Evolutionary conservation across 805 yeast species (phyloP), one percentile per base, ranked within the genome.

Genomic region (Yamadazyma sp.): DNA sequence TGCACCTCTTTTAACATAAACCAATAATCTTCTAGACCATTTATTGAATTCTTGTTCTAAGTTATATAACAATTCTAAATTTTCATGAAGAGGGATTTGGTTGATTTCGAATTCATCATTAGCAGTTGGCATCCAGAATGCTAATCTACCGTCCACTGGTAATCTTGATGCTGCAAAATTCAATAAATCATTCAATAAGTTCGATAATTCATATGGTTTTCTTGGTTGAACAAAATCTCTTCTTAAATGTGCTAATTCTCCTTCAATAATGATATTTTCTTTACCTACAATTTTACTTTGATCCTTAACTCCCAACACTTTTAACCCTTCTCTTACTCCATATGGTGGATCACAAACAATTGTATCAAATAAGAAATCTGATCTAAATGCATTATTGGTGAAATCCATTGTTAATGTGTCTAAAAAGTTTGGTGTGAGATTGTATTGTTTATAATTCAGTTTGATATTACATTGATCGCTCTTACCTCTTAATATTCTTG

Each of bases 121-220:
- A 1, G 96, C 95, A 1, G 95, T 83, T 0, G 98, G 98, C 93
- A 89, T 86, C 98, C 98, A 93, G 58, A 88, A 89, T 18, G 93
- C 86, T 23, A 93, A 67, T 44, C 98, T 67, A 1, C 97, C 96
- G 6, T 76, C 76, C 2, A 78, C 60, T 0, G 84, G 85, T 35
- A 93, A 67, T 48, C 89, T 74, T 10, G 71, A 66, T 3, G 88
- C 77, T 0, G 95, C 74, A 65, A 83, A 93, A 14, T 69, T 58
- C 26, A 93, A 64, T 23, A 93, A 64, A 53, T 91, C 97, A 47
- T 82, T 86, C 25, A 93, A 63, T 45, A 93, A 64, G 28, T 77
- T 65, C 44, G 85, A 86, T 46, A 93, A 69, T 38, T 84, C 82
- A 53, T 87, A 88, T 1, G 96, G 91, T 56, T 86, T 89, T 54